phyloP scores from a whole-genome alignment of 2,329 filamentous ascomycete genomes.

The Venturia pyrina region DNA sequence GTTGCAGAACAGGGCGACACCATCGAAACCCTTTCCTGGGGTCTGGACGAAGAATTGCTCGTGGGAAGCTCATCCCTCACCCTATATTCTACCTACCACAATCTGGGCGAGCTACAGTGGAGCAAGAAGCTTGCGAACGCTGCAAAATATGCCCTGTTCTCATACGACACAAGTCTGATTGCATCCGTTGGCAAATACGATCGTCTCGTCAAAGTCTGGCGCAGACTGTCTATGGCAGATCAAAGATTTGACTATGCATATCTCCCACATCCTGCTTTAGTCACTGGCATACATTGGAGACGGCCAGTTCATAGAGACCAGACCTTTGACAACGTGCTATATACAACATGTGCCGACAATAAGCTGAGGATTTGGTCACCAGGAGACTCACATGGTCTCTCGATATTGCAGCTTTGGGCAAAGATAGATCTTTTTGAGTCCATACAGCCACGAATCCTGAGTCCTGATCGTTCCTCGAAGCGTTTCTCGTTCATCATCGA shows the following conservation, averaged over 20 bases:
- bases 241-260: slow-evolving; percentile 86
- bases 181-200: slow-evolving; percentile 73
- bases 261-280: slow-evolving; percentile 67
- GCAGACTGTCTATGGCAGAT: slow-evolving; percentile 73
- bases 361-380: slow-evolving; percentile 75
- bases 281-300: slow-evolving; percentile 84
- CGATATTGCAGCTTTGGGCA: slow-evolving; percentile 70
- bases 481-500: slow-evolving; percentile 76
- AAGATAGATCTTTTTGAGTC: slow-evolving; percentile 66
- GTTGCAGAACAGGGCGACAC: slow-evolving; percentile 34
- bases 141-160: slow-evolving; percentile 65
- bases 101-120: slow-evolving; percentile 55
- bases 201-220: slow-evolving; percentile 84
- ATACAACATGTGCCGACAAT: slow-evolving; percentile 77
- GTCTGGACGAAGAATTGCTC: slow-evolving; percentile 72
- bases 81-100: slow-evolving; percentile 52
- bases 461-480: slow-evolving; percentile 30
- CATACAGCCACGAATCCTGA: slow-evolving; percentile 47
- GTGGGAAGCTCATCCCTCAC: slow-evolving; percentile 61
- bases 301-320: slow-evolving; percentile 68
- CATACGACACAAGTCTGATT: slow-evolving; percentile 78
- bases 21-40: slow-evolving; percentile 70
- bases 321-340: slow-evolving; percentile 74
- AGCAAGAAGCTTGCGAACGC: slow-evolving; percentile 61
- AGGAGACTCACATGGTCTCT: slow-evolving; percentile 59